phyloP scores from a whole-genome alignment of 2,329 filamentous ascomycete genomes.

The Huntiella moniliformis region DNA sequence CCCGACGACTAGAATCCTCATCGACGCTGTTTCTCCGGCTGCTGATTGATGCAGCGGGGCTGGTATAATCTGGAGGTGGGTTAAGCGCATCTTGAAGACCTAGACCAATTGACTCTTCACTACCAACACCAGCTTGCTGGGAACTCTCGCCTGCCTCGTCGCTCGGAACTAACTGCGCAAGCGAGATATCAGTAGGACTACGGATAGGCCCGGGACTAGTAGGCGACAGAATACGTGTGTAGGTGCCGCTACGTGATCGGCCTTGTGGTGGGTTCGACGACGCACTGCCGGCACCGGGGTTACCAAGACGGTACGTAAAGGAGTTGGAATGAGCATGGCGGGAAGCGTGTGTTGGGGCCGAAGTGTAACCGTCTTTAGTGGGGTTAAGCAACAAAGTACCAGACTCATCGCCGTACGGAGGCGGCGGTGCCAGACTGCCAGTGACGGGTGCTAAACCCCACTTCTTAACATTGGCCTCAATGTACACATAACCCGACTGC shows the following conservation, averaged over 20 bases:
- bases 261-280: slow-evolving; percentile 35
- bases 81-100: slow-evolving; percentile 37
- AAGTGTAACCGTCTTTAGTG: slow-evolving; percentile 39
- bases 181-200: slow-evolving; percentile 87
- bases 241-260: slow-evolving; percentile 59
- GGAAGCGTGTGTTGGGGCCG: slow-evolving; percentile 15
- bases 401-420: slow-evolving; percentile 91
- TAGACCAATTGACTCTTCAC: slow-evolving; percentile 18
- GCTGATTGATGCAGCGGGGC: slow-evolving; percentile 39
- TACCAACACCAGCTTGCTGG: slow-evolving; percentile 13
- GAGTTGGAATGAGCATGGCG: slow-evolving; percentile 27
- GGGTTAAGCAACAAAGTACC: slow-evolving; percentile 88
- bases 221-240: slow-evolving; percentile 48
- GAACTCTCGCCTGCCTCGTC: slow-evolving; percentile 59
- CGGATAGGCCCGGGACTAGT: slow-evolving; percentile 77
- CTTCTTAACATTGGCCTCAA: slow-evolving; percentile 98
- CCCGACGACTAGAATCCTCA: slow-evolving; percentile 33
- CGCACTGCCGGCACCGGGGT: slow-evolving; percentile 23
- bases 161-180: slow-evolving; percentile 60
- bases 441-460: slow-evolving; percentile 96
- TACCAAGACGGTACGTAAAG: slow-evolving; percentile 16
- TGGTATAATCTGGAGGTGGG: slow-evolving; percentile 54
- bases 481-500: slow-evolving; percentile 95
- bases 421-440: slow-evolving; percentile 81
- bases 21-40: slow-evolving; percentile 38